phyloP scores from a whole-genome alignment of 2,329 filamentous ascomycete species.

The Annulohypoxylon truncatum region DNA sequence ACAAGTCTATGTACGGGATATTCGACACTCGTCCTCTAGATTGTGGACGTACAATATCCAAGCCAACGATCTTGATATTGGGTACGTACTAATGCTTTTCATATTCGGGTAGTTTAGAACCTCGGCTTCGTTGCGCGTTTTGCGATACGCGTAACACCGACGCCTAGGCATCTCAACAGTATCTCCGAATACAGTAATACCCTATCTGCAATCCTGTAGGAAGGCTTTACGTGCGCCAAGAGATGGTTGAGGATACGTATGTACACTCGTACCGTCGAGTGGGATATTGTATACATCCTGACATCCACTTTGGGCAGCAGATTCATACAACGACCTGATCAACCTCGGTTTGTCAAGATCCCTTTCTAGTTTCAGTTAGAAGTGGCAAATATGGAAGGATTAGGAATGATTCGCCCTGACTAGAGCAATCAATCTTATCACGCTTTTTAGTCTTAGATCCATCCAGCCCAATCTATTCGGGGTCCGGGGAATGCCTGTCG shows the following conservation, averaged over 20 bases:
- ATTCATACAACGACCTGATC: background rate
- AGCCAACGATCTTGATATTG: background rate
- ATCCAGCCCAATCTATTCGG: conserved; percentile 18
- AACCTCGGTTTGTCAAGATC: background rate
- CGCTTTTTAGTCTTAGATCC: conserved; percentile 2
- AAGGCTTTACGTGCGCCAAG: conserved; percentile 29
- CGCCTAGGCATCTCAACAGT: conserved; percentile 7
- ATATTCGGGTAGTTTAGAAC: background rate
- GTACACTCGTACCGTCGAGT: background rate
- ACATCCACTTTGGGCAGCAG: background rate
- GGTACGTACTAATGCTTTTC: background rate
- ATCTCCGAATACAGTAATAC: conserved; percentile 32
- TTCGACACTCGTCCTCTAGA: background rate
- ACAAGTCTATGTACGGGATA: background rate
- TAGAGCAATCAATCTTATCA: conserved; percentile 19
- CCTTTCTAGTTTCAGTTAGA: background rate
- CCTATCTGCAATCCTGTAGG: conserved; percentile 18
- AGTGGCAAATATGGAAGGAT: conserved; percentile 8
- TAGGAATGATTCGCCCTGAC: conserved; percentile 1
- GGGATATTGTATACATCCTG: background rate
- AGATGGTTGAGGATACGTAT: conserved; percentile 13
- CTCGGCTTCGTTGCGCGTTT: conserved; percentile 9
- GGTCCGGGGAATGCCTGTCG: conserved; percentile 38
- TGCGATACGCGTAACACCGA: conserved; percentile 10
- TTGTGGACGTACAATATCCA: background rate